A percentile compares a stretch with the other conserved stretches of the same genome.
phyloP scores from a whole-genome alignment of 108 stramenopile species.

The Pseudonitzschia delicatissima region DNA sequence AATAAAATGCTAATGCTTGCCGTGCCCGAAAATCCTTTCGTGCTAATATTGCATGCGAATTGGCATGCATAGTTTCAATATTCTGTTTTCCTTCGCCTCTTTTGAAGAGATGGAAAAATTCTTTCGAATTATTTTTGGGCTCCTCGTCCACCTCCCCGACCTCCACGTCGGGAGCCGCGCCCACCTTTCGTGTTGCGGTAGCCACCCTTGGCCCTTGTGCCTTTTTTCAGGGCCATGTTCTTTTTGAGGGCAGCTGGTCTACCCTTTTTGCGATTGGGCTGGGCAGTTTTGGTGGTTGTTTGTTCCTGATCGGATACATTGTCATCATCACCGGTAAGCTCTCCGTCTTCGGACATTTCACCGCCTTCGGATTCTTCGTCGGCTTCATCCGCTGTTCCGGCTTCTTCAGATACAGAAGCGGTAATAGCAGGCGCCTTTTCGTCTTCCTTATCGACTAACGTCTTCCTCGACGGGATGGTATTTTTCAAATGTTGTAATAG shows the following conservation, averaged over 20 bases:
- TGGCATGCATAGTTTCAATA: too few relatives aligned
- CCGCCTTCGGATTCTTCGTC: conserved; percentile 2
- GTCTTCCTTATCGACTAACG: not conserved
- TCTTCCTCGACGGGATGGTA: conserved; percentile 21
- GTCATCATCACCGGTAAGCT: conserved; percentile 14
- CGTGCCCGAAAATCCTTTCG: too few relatives aligned
- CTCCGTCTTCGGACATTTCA: conserved; percentile 9
- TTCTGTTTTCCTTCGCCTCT: too few relatives aligned
- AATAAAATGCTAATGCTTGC: too few relatives aligned
- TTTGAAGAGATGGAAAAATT: too few relatives aligned
- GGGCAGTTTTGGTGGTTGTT: not conserved
- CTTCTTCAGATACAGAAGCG: too few relatives aligned
- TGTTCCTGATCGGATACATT: not conserved
- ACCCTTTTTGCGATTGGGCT: not conserved
- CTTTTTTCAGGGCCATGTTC: conserved; percentile 23
- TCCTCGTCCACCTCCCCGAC: conserved; percentile 13
- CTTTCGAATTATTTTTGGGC: too few relatives aligned
- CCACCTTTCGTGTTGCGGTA: conserved; percentile 2
- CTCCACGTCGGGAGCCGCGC: conserved; percentile 19
- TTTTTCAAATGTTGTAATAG: conserved; percentile 17
- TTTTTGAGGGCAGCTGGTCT: conserved; percentile 16
- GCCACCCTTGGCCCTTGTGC: conserved; percentile 20
- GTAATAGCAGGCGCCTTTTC: too few relatives aligned
- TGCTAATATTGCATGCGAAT: too few relatives aligned
- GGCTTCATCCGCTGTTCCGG: conserved; percentile 9